These are phyloP conservation scores for Malus sieversii DNA, from an alignment of 306 rosid species.

Conservation along the genomic window DNA sequence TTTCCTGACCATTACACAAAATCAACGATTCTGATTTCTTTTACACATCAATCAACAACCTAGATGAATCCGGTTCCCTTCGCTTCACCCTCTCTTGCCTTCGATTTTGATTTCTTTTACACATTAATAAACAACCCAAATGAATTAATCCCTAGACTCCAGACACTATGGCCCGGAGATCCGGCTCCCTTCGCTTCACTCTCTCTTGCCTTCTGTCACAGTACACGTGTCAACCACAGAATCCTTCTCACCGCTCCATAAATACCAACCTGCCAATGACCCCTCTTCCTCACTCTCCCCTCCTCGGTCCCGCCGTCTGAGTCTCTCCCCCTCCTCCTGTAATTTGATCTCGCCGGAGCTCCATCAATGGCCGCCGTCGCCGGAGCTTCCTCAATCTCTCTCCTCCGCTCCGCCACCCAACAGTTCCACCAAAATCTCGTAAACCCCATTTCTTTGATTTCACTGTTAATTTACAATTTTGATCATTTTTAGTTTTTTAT, in stretches of 20 bases:
- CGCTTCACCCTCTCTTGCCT: no score
- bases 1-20: no score
- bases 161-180: no score
- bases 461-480: not conserved
- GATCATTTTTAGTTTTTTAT: not conserved
- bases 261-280: not conserved
- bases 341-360: not conserved
- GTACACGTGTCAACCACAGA: conserved; percentile 2
- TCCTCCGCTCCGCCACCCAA: conserved; percentile 21
- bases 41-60: no score
- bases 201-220: not conserved
- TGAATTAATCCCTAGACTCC: no score
- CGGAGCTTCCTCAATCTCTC: conserved; percentile 32
- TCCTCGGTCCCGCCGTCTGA: conserved; percentile 19
- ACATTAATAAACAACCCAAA: no score
- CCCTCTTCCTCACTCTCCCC: not conserved
- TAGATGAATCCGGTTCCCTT: no score
- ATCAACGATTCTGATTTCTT: no score
- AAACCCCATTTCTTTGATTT: not conserved
- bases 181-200: no score
- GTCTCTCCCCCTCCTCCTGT: not conserved
- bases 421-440: conserved; percentile 23
- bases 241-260: not conserved
- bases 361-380: conserved; percentile 24
- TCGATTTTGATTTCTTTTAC: no score